Percentiles rank a stretch among this genome's conserved stretches.
Conservation (phyloP, 768 basidiomycete genomes). For the Gymnopilus dilepis region DNA sequence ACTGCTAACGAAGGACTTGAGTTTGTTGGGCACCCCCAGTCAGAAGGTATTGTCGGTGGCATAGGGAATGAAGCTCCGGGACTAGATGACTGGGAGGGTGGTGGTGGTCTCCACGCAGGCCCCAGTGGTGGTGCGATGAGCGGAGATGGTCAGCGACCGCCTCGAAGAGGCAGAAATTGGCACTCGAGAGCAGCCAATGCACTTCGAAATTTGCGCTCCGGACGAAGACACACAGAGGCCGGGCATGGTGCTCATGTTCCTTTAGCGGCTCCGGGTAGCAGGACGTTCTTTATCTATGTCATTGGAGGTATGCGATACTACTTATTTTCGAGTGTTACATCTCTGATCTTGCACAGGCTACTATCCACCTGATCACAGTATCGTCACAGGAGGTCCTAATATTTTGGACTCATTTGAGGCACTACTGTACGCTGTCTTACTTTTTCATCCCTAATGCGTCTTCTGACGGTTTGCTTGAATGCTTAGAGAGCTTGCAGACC, state of each 20-base stretch:
- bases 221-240: conserved; percentile 32
- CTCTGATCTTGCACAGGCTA: conserved; percentile 59
- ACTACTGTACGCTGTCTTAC: conserved; percentile 55
- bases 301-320: conserved; percentile 64
- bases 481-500: conserved; percentile 80
- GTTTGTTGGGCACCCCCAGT: conserved; percentile 19
- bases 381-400: conserved; percentile 78
- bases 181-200: conserved; percentile 68
- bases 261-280: conserved; percentile 42
- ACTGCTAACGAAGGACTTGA: conserved; percentile 27
- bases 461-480: not conserved
- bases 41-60: conserved; percentile 10
- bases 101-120: conserved; percentile 16
- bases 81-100: conserved; percentile 18
- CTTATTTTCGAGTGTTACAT: not conserved
- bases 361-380: conserved; percentile 88
- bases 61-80: conserved; percentile 12
- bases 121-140: conserved; percentile 7
- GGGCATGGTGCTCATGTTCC: conserved; percentile 16
- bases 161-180: conserved; percentile 45
- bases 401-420: conserved; percentile 83
- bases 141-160: conserved; percentile 10
- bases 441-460: conserved; percentile 15
- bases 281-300: conserved; percentile 91
- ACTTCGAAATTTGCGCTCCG: conserved; percentile 57